Evolutionary conservation across 1,139 yeast species (phyloP), one percentile per base, ranked within the genome.

Genomic region (Candida tunisiensis): DNA sequence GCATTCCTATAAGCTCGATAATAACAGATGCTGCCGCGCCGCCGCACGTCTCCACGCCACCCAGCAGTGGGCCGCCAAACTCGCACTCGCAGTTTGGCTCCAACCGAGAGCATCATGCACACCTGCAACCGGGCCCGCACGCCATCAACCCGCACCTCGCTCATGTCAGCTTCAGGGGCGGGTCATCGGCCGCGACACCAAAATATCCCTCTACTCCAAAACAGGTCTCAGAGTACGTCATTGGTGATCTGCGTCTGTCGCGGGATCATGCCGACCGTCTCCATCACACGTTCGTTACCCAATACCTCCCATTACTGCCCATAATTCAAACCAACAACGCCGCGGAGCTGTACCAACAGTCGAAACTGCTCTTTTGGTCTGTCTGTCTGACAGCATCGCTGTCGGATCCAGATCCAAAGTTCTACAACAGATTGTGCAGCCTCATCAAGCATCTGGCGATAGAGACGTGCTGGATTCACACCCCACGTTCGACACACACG

Each of bases 401-500:
- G 15, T 71, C 91, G 1, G 93, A 83, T 39, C 88, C 93, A 0
- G 91, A 78, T 27, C 94, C 95, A 3, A 63, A 78, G 0, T 49
- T 82, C 24, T 85, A 85, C 55, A 69, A 71, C 55, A 66, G 77
- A 23, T 58, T 83, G 27, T 74, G 92, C 10, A 67, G 80, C 1
- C 57, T 80, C 23, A 79, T 85, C 39, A 80, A 80, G 44, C 92
- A 80, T 45, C 56, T 83, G 37, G 93, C 93, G 0, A 80, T 82
- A 34, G 93, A 80, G 44, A 80, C 93, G 0, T 82, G 94, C 51
- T 82, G 94, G 93, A 72, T 82, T 29, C 61, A 85, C 34, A 83
- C 96, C 0, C 94, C 96, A 3, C 61, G 96, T 43, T 79, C 93
- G 4, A 80, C 95, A 1, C 94, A 83, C 46, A 85, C 83, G 19